A percentile compares a stretch with the other conserved stretches of the same genome.
Evolutionary conservation across 1,284 basidiomycete genomes (phyloP).

Genomic region (Ustilago esculenta): DNA sequence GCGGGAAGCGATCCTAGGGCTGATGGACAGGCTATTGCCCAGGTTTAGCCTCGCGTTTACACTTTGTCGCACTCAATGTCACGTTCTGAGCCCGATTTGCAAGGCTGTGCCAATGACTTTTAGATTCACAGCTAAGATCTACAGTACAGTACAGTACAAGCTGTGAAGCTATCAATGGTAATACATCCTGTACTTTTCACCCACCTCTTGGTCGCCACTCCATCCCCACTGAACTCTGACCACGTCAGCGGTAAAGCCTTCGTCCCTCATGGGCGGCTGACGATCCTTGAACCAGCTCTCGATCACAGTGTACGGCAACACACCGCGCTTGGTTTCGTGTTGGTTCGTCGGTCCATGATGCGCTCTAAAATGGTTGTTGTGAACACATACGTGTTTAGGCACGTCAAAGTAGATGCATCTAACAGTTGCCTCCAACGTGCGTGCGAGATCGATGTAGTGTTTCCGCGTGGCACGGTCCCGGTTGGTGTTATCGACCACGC

Average conservation of each 20-base stretch:
- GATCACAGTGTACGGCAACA: slow-evolving; percentile 36
- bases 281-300: slow-evolving; percentile 35
- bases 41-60: slow-evolving; percentile 72
- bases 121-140: too few relatives aligned
- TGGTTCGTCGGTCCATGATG: slow-evolving; percentile 7
- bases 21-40: slow-evolving; percentile 84
- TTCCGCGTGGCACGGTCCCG: slow-evolving; percentile 40
- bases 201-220: slow-evolving; percentile 16
- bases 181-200: slow-evolving; percentile 26
- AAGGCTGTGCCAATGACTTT: too few relatives aligned
- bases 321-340: slow-evolving; percentile 5
- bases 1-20: slow-evolving; percentile 46
- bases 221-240: slow-evolving; percentile 32
- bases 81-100: too few relatives aligned
- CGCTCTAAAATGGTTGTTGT: slow-evolving; percentile 51
- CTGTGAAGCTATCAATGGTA: too few relatives aligned
- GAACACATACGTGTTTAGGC: slow-evolving; percentile 18
- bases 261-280: slow-evolving; percentile 19
- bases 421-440: slow-evolving; percentile 5
- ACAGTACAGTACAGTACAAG: too few relatives aligned
- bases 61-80: too few relatives aligned
- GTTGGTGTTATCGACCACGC: slow-evolving; percentile 61
- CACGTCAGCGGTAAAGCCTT: slow-evolving; percentile 34
- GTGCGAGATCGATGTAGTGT: slow-evolving; percentile 45
- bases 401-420: slow-evolving; percentile 49